These are phyloP conservation scores for Dryadomyces sulphureus DNA, from an alignment of 2,329 filamentous ascomycete genomes.

Conservation along the genomic window DNA sequence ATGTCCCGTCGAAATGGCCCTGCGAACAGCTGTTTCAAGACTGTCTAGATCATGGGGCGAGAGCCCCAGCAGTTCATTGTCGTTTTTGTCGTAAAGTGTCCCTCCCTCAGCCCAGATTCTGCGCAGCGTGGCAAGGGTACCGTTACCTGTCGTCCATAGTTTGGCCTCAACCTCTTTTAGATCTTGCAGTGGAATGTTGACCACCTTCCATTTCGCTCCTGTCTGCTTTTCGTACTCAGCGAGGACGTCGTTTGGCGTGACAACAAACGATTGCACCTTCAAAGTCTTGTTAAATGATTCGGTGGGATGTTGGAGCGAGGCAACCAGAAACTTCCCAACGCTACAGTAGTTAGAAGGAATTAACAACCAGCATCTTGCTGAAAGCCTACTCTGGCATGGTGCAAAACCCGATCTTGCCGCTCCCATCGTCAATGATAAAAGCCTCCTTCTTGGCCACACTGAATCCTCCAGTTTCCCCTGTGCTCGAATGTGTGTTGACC, in stretches of 20 bases:
- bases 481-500: constrained; percentile 25
- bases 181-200: constrained; percentile 34
- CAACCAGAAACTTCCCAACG: constrained; percentile 51
- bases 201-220: constrained; percentile 38
- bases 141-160: constrained; percentile 37
- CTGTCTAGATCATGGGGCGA: constrained; percentile 34
- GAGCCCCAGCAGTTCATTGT: constrained; percentile 45
- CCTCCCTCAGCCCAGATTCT: constrained; percentile 62
- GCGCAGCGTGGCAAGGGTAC: constrained; percentile 43
- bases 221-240: constrained; percentile 56
- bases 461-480: constrained; percentile 37
- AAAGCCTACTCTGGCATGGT: constrained; percentile 51
- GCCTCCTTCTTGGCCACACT: constrained; percentile 42
- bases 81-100: constrained; percentile 53
- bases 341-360: not conserved
- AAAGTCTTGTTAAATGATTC: constrained; percentile 39
- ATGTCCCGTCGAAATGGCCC: constrained; percentile 7
- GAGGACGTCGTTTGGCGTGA: constrained; percentile 46
- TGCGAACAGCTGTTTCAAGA: constrained; percentile 22
- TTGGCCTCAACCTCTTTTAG: constrained; percentile 42
- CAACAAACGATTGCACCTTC: constrained; percentile 57
- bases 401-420: constrained; percentile 50
- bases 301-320: constrained; percentile 41
- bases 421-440: constrained; percentile 44
- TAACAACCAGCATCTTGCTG: not conserved